These are phyloP conservation scores for Pseudogymnoascus pannorum DNA, from an alignment of 2,329 filamentous ascomycete genomes.

Conservation along the genomic window DNA sequence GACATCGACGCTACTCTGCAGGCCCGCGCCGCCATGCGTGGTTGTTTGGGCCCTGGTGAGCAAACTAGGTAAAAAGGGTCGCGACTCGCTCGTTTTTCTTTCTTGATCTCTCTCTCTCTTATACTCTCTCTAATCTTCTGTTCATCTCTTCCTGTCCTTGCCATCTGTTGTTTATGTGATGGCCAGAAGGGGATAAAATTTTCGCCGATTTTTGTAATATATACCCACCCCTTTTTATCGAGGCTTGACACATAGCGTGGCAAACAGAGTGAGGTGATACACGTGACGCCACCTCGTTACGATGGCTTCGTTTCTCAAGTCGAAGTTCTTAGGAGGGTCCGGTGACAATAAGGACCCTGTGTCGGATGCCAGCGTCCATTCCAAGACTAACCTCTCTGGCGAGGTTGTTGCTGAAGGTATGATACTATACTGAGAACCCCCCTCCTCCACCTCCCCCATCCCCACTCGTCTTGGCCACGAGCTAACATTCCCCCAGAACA, in stretches of 20 bases:
- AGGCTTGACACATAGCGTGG: background rate
- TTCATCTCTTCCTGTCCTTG: background rate
- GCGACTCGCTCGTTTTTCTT: slow-evolving; percentile 1
- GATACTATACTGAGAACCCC: background rate
- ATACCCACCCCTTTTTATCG: background rate
- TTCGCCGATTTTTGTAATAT: background rate
- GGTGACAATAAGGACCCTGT: background rate
- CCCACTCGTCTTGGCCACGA: background rate
- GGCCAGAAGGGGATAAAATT: background rate
- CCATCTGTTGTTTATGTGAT: background rate
- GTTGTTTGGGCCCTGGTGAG: background rate
- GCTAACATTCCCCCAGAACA: background rate
- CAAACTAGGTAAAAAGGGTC: background rate
- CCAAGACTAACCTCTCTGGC: background rate
- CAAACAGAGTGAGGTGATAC: background rate
- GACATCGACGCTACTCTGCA: slow-evolving; percentile 4
- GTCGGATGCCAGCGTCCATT: background rate
- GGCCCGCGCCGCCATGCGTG: background rate
- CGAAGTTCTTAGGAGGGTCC: background rate
- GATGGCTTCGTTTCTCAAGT: background rate
- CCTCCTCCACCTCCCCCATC: background rate
- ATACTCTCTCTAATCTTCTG: background rate
- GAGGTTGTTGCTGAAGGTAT: slow-evolving; percentile 3
- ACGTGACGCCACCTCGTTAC: background rate
- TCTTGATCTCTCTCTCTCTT: background rate